Percentiles rank a stretch among this genome's conserved stretches.
Evolutionary conservation across 1,284 basidiomycete species (phyloP).

Genomic region (Naganishia albida): DNA sequence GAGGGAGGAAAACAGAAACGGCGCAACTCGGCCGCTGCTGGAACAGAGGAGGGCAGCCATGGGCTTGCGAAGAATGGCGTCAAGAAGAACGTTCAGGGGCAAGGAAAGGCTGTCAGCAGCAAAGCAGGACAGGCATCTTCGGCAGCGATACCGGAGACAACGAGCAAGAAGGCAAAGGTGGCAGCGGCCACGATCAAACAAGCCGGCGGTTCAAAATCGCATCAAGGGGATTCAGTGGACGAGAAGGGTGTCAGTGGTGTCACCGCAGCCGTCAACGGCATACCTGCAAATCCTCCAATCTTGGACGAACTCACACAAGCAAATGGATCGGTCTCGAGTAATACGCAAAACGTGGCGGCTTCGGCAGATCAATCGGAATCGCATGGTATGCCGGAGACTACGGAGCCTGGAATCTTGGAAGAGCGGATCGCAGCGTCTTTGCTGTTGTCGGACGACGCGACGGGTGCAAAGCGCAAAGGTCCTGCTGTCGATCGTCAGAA

Average conservation of each 20-base stretch:
- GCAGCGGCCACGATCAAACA: background rate
- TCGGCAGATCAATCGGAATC: background rate
- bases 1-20: slow-evolving; percentile 18
- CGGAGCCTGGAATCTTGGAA: background rate
- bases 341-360: background rate
- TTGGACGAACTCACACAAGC: too few species aligned
- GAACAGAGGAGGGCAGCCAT: slow-evolving; percentile 3
- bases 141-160: background rate
- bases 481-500: slow-evolving; percentile 2
- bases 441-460: background rate
- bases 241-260: background rate
- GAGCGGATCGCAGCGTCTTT: background rate
- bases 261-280: too few species aligned
- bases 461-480: slow-evolving; percentile 6
- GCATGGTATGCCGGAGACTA: background rate
- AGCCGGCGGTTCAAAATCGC: background rate
- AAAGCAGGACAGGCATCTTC: background rate
- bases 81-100: slow-evolving; percentile 4
- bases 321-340: background rate
- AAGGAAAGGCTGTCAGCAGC: background rate
- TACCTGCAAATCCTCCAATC: too few species aligned
- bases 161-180: slow-evolving; percentile 21
- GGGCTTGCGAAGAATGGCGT: background rate
- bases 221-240: background rate
- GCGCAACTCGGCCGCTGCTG: slow-evolving; percentile 4